Evolutionary conservation across 768 basidiomycete genomes (phyloP).

Genomic region (Suillus bovinus): DNA sequence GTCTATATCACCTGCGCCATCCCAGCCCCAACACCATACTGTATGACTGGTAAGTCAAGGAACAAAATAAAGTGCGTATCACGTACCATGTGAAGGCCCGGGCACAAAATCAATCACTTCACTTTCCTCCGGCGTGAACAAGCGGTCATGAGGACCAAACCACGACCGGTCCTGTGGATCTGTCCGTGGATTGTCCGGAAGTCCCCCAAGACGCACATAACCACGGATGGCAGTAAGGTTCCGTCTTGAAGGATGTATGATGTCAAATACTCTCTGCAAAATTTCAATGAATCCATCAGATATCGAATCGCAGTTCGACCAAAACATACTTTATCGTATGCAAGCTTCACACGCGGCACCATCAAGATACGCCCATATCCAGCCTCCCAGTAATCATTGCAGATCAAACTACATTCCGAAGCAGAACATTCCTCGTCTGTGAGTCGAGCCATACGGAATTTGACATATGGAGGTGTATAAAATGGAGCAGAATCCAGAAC

Average conservation of each 20-base stretch:
- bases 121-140: constrained; percentile 88
- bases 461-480: constrained; percentile 86
- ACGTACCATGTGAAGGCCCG: constrained; percentile 82
- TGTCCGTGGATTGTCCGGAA: constrained; percentile 93
- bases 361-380: constrained; percentile 97
- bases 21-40: constrained; percentile 99
- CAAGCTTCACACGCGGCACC: constrained; percentile 95
- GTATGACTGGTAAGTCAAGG: background rate
- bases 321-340: constrained; percentile 79
- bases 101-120: constrained; percentile 73
- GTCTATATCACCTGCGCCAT: constrained; percentile 96
- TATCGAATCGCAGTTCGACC: background rate
- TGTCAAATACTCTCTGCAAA: constrained; percentile 84
- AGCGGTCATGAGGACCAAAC: constrained; percentile 96
- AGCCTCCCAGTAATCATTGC: constrained; percentile 97
- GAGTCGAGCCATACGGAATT: constrained; percentile 94
- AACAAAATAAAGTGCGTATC: background rate
- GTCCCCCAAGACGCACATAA: constrained; percentile 91
- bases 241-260: constrained; percentile 86
- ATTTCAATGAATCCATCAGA: constrained; percentile 11
- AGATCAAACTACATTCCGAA: constrained; percentile 93
- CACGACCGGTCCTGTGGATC: constrained; percentile 98
- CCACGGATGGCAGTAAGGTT: constrained; percentile 97
- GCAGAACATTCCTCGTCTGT: constrained; percentile 92
- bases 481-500: constrained; percentile 95